Evolutionary conservation across 148 eudicot species (phyloP).

Genomic region (Selenicereus undatus): DNA sequence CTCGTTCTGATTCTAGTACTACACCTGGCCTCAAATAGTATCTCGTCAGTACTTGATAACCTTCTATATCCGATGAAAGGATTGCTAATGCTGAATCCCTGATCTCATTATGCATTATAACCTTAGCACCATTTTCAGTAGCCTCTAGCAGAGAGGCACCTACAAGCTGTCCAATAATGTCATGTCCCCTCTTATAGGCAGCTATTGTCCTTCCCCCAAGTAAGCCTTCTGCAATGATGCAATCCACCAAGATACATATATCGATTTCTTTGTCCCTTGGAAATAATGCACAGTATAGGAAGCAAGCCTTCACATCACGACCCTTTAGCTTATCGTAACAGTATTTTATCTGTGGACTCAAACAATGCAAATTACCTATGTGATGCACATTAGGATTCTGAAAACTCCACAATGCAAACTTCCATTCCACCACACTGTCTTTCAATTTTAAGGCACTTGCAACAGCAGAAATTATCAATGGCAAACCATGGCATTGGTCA

Average conservation of each 20-base stretch:
- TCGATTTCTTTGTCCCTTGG: conserved; percentile 15
- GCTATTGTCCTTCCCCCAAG: conserved; percentile 12
- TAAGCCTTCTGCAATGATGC: conserved; percentile 26
- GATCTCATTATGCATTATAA: conserved; percentile 22
- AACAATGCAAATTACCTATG: neutral
- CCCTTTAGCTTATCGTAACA: conserved; percentile 21
- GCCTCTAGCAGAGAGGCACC: conserved; percentile 22
- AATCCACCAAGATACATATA: conserved; percentile 21
- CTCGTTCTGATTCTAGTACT: neutral
- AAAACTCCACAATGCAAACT: conserved; percentile 15
- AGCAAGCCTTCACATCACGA: conserved; percentile 23
- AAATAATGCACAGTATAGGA: conserved; percentile 26
- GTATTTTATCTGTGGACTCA: conserved; percentile 18
- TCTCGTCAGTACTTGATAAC: conserved; percentile 7
- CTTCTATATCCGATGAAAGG: conserved; percentile 16
- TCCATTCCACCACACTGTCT: conserved; percentile 21
- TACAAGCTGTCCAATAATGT: conserved; percentile 18
- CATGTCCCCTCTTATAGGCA: conserved; percentile 23
- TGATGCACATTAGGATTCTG: neutral
- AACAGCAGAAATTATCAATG: conserved; percentile 19
- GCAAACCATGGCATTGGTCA: conserved; percentile 16
- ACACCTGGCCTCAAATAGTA: neutral
- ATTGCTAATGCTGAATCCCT: conserved; percentile 28
- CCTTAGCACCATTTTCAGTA: conserved; percentile 13
- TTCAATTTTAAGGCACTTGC: conserved; percentile 25